These are phyloP conservation scores for Canariomyces notabilis DNA, from an alignment of 2,329 filamentous ascomycete genomes.

Conservation along the genomic window DNA sequence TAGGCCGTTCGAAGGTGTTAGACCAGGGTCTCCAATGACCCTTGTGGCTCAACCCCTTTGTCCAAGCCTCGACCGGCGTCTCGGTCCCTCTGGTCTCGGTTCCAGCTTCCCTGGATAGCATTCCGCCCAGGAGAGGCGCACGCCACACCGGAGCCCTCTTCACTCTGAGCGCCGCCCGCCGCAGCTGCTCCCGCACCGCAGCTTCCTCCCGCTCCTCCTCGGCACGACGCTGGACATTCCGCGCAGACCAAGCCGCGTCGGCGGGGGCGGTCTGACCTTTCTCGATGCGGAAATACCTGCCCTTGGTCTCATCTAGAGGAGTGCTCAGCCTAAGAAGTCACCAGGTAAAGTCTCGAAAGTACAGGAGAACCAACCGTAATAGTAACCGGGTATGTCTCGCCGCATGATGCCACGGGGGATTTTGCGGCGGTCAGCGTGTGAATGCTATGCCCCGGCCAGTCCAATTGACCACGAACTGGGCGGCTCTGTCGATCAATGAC, in stretches of 20 bases:
- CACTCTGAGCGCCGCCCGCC: background rate
- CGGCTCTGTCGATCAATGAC: too few species aligned
- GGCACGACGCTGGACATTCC: conserved; percentile 19
- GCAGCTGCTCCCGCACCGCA: background rate
- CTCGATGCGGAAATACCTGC: conserved; percentile 65
- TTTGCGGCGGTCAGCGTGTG: too few species aligned
- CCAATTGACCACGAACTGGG: too few species aligned
- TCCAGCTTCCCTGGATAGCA: conserved; percentile 6
- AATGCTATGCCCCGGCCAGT: too few species aligned
- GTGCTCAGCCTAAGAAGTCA: background rate
- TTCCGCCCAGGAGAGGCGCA: conserved; percentile 10
- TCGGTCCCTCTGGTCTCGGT: background rate
- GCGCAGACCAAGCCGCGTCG: conserved; percentile 16
- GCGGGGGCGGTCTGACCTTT: conserved; percentile 44
- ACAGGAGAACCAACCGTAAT: conserved; percentile 15
- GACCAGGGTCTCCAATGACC: conserved; percentile 35
- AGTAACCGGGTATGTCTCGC: conserved; percentile 19
- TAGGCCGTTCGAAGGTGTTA: conserved; percentile 21
- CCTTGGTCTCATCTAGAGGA: conserved; percentile 47
- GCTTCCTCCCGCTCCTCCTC: conserved; percentile 1
- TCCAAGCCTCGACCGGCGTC: conserved; percentile 25
- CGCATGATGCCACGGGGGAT: conserved; percentile 10
- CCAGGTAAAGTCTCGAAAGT: background rate
- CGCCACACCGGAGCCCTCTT: conserved; percentile 1
- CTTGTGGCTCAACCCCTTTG: conserved; percentile 35